These are phyloP conservation scores for Xylaria venustula DNA, from an alignment of 495 filamentous ascomycete genomes.

Conservation along the genomic window DNA sequence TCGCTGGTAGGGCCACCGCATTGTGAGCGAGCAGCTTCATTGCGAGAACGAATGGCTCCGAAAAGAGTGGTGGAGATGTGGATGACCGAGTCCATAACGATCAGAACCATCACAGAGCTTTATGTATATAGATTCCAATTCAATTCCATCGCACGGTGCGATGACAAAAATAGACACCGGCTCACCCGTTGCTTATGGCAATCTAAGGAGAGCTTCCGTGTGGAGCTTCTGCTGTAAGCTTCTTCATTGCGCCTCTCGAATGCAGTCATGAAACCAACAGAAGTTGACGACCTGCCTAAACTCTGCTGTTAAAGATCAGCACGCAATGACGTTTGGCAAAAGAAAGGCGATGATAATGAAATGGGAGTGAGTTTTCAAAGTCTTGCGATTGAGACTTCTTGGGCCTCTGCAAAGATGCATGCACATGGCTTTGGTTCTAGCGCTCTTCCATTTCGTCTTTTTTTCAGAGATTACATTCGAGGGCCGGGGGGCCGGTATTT, in stretches of 20 bases:
- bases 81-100: neutral
- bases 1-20: neutral
- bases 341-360: too few relatives aligned
- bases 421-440: too few relatives aligned
- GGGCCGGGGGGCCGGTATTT: too few relatives aligned
- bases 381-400: too few relatives aligned
- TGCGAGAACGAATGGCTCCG: neutral
- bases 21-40: constrained; percentile 5
- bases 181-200: neutral
- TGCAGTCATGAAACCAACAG: too few relatives aligned
- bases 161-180: neutral
- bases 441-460: too few relatives aligned
- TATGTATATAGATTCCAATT: neutral
- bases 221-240: neutral
- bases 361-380: too few relatives aligned
- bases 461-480: too few relatives aligned
- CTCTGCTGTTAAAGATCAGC: too few relatives aligned
- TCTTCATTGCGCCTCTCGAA: neutral
- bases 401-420: too few relatives aligned
- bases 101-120: neutral
- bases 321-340: too few relatives aligned
- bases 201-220: neutral
- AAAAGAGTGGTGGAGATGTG: constrained; percentile 9
- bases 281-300: too few relatives aligned
- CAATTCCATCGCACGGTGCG: neutral